Evolutionary conservation across 345 rosid genomes (phyloP).

Genomic region (Moricandia arvensis): DNA sequence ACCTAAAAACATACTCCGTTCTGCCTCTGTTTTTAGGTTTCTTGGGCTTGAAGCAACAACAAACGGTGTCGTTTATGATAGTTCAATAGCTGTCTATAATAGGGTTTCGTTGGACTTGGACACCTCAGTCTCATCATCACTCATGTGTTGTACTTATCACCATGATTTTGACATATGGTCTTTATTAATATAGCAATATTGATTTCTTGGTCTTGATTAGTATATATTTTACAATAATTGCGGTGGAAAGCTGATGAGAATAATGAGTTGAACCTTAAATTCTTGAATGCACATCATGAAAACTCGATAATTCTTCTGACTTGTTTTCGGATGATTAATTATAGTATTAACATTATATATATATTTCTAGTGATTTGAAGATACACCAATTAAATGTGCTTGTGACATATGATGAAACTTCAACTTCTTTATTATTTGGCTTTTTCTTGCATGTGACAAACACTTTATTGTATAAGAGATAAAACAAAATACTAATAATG

Average conservation of each 20-base stretch:
- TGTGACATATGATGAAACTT: conserved; percentile 23
- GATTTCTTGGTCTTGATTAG: not conserved
- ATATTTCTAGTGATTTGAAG: not conserved
- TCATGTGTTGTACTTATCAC: conserved; percentile 30
- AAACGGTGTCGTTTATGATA: not conserved
- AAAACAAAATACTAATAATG: conserved; percentile 18
- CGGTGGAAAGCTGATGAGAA: not conserved
- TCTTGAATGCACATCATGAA: not conserved
- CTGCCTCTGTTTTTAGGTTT: not conserved
- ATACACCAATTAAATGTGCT: conserved; percentile 21
- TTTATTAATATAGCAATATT: conserved; percentile 11
- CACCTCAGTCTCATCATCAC: conserved; percentile 23
- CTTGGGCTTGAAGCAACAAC: not conserved
- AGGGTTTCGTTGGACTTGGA: conserved; percentile 18
- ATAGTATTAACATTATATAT: not conserved
- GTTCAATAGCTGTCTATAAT: not conserved
- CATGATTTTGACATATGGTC: conserved; percentile 28
- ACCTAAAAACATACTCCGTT: not conserved
- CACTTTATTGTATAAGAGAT: conserved; percentile 13
- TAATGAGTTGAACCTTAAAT: not conserved
- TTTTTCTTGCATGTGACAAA: conserved; percentile 29
- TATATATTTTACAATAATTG: not conserved
- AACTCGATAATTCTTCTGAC: not conserved
- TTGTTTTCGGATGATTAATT: not conserved
- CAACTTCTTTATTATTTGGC: conserved; percentile 11